Evolutionary conservation across 306 rosid genomes (phyloP), one percentile per base, ranked within the genome.

Genomic region (Ormosia semicastrata): DNA sequence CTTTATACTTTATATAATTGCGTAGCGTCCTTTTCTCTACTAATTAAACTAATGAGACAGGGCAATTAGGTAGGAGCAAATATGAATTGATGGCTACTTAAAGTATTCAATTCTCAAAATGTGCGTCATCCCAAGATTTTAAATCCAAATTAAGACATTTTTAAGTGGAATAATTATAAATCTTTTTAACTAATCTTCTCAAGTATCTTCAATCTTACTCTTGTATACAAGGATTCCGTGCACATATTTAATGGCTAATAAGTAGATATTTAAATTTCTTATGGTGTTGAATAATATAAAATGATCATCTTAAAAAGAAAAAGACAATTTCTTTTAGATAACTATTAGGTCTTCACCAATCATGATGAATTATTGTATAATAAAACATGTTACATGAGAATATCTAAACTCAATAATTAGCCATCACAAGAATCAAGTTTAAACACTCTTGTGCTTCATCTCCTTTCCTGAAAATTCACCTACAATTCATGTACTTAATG

Each of bases 31-130:
- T 77, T 71, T 77, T 29, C 75, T 13, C 7, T 76, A 24, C 46
- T 5, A 13, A 7, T 8, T 46, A 76, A 76, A 75, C 52, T 73
- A 57, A 33, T 76, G 67, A 71, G 72, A 79, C 77, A 57, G 59
- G 76, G 15, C 80, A 75, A 82, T 87, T 87, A 71, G 91, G 90
- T 86, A 56, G 81, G 83, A 76, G 87, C 52, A 68, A 90, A 89
- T 87, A 82, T 60, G 76, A 87, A 86, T 80, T 78, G 91, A 88
- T 87, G 81, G 90, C 46, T 50, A 47, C 85, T 67, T 70, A 73
- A 84, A 68, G 79, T 15, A 29, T 79, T 57, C 17, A 30, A 53
- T 57, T 79, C 24, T 63, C 66, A 36, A 11, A 80, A 75, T 50
- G 40, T 60, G 71, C 80, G 72, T 79, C 74, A 30, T 72, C 39